Percentiles rank a stretch among this genome's conserved stretches.
These are phyloP conservation scores for Diplotaxis tenuifolia DNA, from an alignment of 345 rosid species.

Conservation along the genomic window DNA sequence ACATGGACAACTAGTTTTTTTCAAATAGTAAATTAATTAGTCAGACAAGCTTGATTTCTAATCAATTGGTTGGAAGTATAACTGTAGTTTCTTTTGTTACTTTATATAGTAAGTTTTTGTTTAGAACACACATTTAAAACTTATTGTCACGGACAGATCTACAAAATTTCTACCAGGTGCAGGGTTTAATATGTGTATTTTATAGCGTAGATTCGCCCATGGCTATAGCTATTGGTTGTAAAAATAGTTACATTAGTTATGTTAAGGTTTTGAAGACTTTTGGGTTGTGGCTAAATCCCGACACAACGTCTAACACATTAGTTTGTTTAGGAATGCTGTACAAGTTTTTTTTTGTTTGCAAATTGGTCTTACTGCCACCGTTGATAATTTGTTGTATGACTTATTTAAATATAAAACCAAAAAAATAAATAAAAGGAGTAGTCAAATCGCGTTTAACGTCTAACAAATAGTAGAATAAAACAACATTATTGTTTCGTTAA, in stretches of 20 bases:
- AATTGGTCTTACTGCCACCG: not conserved
- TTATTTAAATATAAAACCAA: not conserved
- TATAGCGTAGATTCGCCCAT: not conserved
- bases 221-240: not conserved
- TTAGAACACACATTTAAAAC: not conserved
- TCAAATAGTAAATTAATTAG: not conserved
- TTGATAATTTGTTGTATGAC: not conserved
- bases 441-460: not conserved
- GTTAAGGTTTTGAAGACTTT: not conserved
- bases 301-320: not conserved
- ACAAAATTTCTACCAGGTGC: not conserved
- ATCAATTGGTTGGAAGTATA: not conserved
- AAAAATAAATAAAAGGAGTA: not conserved
- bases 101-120: not conserved
- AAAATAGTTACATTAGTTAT: not conserved
- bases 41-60: not conserved
- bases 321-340: not conserved
- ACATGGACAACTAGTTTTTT: conserved; percentile 6
- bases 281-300: not conserved
- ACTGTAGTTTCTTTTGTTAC: not conserved
- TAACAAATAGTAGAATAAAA: not conserved
- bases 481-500: not conserved
- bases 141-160: not conserved
- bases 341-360: not conserved
- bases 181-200: not conserved